Base-by-base conservation (phyloP, 805 yeast genomes). In the Wickerhamiella dianesei region DNA sequence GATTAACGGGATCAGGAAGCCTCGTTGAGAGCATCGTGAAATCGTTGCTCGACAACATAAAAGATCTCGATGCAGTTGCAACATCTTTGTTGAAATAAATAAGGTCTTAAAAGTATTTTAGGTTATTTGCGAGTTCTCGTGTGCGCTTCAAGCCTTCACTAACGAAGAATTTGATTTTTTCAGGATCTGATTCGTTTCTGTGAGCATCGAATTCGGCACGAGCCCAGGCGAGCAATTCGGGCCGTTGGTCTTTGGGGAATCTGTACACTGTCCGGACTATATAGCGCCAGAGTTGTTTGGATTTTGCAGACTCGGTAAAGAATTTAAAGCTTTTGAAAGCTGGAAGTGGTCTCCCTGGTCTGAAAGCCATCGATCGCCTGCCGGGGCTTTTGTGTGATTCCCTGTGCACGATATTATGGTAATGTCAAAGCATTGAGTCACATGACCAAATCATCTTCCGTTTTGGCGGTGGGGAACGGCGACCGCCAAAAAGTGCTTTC, bases 251-350 rank as follows among this genome's bases (percentile, higher is more conserved):
- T 12, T 51, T 42, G 2, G 57, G 52, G 2, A 55, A 53, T 45
- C 56, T 49, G 48, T 64, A 56, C 6, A 64, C 59, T 2, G 61
- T 54, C 29, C 66, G 52, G 18, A 59, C 57, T 20, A 59, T 54
- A 39, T 53, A 57, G 20, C 65, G 53, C 65, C 66, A 64, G 1
- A 64, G 57, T 36, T 55, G 54, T 12, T 55, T 55, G 2, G 66
- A 50, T 40, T 64, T 61, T 12, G 66, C 55, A n/a, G 59, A 48
- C 37, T 63, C 65, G 3, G 64, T 56, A 49, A 64, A 64, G 46
- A 49, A 47, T 48, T 53, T 50, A 44, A 54, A 43, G 47, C 57
- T 45, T 40, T 44, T 43, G 52, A 53, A 55, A 45, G 42, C 37
- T 6, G 32, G 32, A 25, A 25, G 32, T 12, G 6, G 6, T 12